phyloP scores from a whole-genome alignment of 2,329 filamentous ascomycete species.

The Cercospora zeina region DNA sequence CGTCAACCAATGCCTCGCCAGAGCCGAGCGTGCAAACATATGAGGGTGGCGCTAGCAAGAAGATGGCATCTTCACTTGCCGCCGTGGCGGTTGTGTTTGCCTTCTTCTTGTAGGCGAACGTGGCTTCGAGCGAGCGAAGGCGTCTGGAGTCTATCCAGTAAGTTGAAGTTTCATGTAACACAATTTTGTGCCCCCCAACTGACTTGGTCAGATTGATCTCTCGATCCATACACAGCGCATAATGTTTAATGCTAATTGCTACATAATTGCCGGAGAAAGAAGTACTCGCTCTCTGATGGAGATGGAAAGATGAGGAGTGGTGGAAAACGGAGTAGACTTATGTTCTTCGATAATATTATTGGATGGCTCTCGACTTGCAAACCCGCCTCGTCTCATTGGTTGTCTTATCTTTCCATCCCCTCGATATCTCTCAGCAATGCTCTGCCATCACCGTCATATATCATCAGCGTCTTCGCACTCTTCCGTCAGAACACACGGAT shows the following conservation, averaged over 20 bases:
- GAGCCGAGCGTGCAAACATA: conserved; percentile 11
- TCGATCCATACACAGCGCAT: background rate
- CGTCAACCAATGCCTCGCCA: background rate
- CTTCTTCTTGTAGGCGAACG: conserved; percentile 15
- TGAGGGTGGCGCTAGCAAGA: conserved; percentile 10
- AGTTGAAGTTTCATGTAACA: background rate
- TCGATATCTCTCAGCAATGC: background rate
- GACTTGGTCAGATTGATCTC: background rate
- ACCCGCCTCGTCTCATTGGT: background rate
- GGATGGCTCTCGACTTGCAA: background rate
- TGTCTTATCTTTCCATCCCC: background rate
- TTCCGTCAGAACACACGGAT: background rate
- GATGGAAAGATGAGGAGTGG: background rate
- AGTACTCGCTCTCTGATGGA: background rate
- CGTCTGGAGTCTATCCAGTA: conserved; percentile 13
- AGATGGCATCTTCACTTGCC: conserved; percentile 15
- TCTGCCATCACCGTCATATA: background rate
- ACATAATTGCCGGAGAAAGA: background rate
- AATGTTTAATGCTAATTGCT: background rate
- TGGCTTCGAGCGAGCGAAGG: conserved; percentile 5
- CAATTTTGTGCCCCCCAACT: background rate
- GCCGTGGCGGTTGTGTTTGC: conserved; percentile 15
- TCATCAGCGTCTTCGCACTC: background rate
- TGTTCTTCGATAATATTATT: background rate
- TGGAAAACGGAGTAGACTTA: background rate